Base-by-base conservation (phyloP, 208 protist genomes). In the Acanthamoeba lenticulata region DNA sequence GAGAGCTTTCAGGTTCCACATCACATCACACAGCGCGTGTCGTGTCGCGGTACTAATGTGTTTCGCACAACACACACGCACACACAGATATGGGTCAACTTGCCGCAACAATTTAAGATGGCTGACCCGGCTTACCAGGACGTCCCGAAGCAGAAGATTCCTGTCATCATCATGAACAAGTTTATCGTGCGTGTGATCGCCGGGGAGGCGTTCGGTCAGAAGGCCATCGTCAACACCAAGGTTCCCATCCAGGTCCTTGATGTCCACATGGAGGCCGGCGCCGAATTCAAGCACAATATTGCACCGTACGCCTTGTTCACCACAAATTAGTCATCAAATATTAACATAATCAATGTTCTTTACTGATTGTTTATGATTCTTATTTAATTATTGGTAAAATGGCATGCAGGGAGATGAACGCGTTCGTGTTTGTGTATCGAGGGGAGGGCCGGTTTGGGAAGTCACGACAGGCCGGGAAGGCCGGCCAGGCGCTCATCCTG, bases 11-110 rank as follows among this genome's bases (percentile, higher is more conserved):
- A 91, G 52, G 85, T 91, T n/a, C 1, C 36, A 21, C 15, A 19
- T 5, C 15, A 15, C 15, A 15, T 52, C 9, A 19, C 15, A 15
- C 15, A 15, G 5, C 9, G 5, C 45, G 45, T 52, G 45, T 52
- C 45, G 45, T 52, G 52, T 60, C 52, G 52, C n/a, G 52, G 5
- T n/a, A 19, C 2, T 9, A n/a, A n/a, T n/a, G n/a, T n/a, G 49
- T 55, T n/a, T n/a, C n/a, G n/a, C n/a, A n/a, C n/a, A n/a, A n/a
- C n/a, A n/a, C n/a, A n/a, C 5, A 21, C 24, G 49, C 34, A 85
- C 2, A 96, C 96, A 34, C 98, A 99, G 96, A 47, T 99, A 0
- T 99, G 98, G 98, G 92, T 98, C 29, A 99, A 98, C 94, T 94
- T 99, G 47, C 98, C 97, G 15, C 40, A 45, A 21, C 94, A 95